Evolutionary conservation across 768 basidiomycete species (phyloP).

Genomic region (Tulasnella sp.): DNA sequence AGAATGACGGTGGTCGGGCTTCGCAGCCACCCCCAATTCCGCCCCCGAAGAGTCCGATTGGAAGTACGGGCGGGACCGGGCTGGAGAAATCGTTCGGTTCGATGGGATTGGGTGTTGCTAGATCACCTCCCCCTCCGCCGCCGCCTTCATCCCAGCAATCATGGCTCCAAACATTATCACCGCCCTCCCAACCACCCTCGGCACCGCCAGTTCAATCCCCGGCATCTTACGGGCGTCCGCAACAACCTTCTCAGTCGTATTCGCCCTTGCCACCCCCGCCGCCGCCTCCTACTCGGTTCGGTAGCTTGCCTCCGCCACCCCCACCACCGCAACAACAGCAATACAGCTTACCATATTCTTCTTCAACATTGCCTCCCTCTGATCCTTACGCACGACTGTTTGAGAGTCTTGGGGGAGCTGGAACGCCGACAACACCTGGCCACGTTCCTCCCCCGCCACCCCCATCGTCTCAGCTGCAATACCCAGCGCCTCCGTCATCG

Average conservation of each 20-base stretch:
- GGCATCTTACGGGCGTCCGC: background rate
- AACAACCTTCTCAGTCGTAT: background rate
- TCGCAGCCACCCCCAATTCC: conserved; percentile 24
- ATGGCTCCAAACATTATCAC: background rate
- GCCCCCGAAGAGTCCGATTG: conserved; percentile 8
- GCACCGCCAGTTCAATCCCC: background rate
- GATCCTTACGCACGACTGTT: conserved; percentile 21
- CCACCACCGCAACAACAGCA: conserved; percentile 3
- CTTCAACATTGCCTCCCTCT: conserved; percentile 25
- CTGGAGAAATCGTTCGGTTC: conserved; percentile 46
- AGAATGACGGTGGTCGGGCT: conserved; percentile 24
- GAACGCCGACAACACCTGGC: conserved; percentile 13
- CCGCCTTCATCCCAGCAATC: conserved; percentile 4
- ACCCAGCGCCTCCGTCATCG: background rate
- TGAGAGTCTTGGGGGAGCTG: conserved; percentile 12
- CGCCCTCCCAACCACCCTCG: conserved; percentile 8
- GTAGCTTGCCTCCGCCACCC: conserved; percentile 12
- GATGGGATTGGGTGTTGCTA: conserved; percentile 35
- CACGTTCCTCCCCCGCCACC: conserved; percentile 16
- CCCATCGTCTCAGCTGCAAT: conserved; percentile 6
- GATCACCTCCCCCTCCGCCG: conserved; percentile 22
- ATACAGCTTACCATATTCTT: conserved; percentile 17
- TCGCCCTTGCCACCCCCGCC: background rate
- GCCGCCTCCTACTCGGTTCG: background rate
- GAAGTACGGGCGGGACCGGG: conserved; percentile 22